A percentile compares a stretch with the other conserved stretches of the same genome.
phyloP scores from a whole-genome alignment of 306 rosid genomes.

The Vigna reflexopilosa region DNA sequence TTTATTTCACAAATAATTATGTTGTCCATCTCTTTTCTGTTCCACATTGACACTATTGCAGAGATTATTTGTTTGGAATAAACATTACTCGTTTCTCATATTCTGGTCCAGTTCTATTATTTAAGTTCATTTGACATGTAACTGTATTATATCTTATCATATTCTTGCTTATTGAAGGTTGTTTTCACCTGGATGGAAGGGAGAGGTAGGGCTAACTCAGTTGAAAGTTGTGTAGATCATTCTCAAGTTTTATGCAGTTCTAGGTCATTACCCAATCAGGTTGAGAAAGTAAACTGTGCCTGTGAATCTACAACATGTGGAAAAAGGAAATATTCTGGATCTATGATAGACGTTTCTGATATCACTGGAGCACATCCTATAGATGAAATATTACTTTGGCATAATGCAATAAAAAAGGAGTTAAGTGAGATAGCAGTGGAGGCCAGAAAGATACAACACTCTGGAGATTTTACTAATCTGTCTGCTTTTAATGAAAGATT shows the following conservation, averaged over 20 bases:
- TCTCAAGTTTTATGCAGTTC: conserved; percentile 57
- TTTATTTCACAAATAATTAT: neutral
- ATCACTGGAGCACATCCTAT: conserved; percentile 74
- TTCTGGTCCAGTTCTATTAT: conserved; percentile 28
- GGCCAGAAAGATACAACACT: conserved; percentile 55
- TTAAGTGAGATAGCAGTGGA: conserved; percentile 79
- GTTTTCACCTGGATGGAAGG: conserved; percentile 95
- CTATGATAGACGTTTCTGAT: conserved; percentile 62
- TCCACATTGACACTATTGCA: conserved; percentile 8
- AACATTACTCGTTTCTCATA: neutral
- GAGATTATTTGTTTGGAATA: conserved; percentile 8
- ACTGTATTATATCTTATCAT: conserved; percentile 23
- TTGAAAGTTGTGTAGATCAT: conserved; percentile 54
- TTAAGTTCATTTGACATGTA: conserved; percentile 40
- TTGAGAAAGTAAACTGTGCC: conserved; percentile 59
- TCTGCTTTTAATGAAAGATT: conserved; percentile 86
- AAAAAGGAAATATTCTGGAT: conserved; percentile 80
- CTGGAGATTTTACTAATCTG: conserved; percentile 82
- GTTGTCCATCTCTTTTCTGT: neutral
- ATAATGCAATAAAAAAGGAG: conserved; percentile 91
- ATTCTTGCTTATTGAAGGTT: conserved; percentile 68
- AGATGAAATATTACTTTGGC: conserved; percentile 96
- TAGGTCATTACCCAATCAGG: conserved; percentile 54
- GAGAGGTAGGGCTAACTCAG: conserved; percentile 46
- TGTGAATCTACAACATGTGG: conserved; percentile 70